These are phyloP conservation scores for Bacterosira constricta DNA, from an alignment of 108 stramenopile species.

Conservation along the genomic window DNA sequence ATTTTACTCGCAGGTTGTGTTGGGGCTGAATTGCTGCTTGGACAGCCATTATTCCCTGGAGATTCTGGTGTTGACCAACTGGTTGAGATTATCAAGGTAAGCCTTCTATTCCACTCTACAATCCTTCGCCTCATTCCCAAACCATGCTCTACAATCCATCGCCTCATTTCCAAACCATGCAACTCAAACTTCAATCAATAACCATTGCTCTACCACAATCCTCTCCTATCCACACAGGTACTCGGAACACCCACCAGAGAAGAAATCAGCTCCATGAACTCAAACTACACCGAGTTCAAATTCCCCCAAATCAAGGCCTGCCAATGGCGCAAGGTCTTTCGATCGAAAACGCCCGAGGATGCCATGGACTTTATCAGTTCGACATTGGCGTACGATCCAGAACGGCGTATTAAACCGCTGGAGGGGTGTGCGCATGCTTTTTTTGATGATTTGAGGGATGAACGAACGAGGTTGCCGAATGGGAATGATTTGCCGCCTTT, in stretches of 20 bases:
- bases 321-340: constrained; percentile 95
- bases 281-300: constrained; percentile 98
- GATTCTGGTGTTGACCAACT: constrained; percentile 98
- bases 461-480: constrained; percentile 75
- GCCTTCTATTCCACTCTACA: too few relatives aligned
- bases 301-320: constrained; percentile 99
- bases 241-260: constrained; percentile 97
- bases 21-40: constrained; percentile 96
- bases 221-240: constrained; percentile 37
- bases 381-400: constrained; percentile 94
- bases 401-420: constrained; percentile 83
- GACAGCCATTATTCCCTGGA: constrained; percentile 97
- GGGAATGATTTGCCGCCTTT: constrained; percentile 82
- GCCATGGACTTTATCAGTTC: constrained; percentile 92
- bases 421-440: constrained; percentile 94
- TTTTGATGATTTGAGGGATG: constrained; percentile 93
- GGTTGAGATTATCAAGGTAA: constrained; percentile 97
- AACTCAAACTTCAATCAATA: too few relatives aligned
- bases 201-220: too few relatives aligned
- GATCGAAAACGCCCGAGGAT: constrained; percentile 89
- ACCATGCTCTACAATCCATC: too few relatives aligned
- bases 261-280: constrained; percentile 97
- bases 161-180: too few relatives aligned
- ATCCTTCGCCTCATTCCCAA: too few relatives aligned
- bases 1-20: constrained; percentile 79